phyloP scores from a whole-genome alignment of 2,329 filamentous ascomycete genomes.

The Trichoderma simmonsii region DNA sequence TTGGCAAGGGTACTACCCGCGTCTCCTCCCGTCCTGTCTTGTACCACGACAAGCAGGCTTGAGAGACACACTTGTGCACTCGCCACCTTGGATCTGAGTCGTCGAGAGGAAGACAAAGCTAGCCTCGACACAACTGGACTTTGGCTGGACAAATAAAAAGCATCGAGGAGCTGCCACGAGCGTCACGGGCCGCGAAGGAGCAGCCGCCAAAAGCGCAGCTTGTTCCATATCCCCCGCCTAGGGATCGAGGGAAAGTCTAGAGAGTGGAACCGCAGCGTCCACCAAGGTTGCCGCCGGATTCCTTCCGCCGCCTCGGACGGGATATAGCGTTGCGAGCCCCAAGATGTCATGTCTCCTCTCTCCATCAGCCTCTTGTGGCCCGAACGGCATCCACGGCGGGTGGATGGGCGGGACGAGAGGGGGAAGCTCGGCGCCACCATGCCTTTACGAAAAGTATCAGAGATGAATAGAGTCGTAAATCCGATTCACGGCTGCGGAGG shows the following conservation, averaged over 20 bases:
- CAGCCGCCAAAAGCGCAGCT: not conserved
- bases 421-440: conserved; percentile 12
- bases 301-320: not conserved
- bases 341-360: not conserved
- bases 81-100: not conserved
- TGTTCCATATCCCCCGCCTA: not conserved
- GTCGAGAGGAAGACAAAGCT: not conserved
- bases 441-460: conserved; percentile 1
- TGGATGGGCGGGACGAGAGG: not conserved
- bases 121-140: not conserved
- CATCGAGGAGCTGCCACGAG: not conserved
- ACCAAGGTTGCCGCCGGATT: not conserved
- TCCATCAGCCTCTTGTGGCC: not conserved
- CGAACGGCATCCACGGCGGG: not conserved
- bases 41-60: not conserved
- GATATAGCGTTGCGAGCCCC: not conserved
- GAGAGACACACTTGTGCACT: not conserved
- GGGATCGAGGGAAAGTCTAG: not conserved
- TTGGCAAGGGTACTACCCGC: not conserved
- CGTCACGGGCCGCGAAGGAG: not conserved
- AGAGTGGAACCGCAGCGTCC: not conserved
- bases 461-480: not conserved
- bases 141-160: not conserved
- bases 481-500: not conserved
- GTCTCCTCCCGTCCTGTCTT: not conserved